phyloP scores from a whole-genome alignment of 805 yeast genomes.

The Suhomyces sp. region DNA sequence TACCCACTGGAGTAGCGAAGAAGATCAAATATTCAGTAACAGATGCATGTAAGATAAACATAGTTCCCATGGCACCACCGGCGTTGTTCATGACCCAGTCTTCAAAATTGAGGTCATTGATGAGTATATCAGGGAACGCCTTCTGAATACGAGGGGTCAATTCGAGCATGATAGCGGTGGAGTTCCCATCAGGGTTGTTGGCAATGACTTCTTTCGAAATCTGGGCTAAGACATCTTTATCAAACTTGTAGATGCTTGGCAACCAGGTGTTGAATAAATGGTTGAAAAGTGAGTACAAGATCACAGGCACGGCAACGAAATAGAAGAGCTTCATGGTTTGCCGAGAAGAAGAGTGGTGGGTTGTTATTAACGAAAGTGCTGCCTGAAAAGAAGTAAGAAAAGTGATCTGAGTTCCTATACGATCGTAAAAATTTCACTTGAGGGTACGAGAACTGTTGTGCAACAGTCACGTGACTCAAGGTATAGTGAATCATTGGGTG shows the following conservation, averaged over 20 bases:
- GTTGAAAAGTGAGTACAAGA: conserved; percentile 36
- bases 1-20: conserved; percentile 91
- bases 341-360: not conserved
- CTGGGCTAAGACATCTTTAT: conserved; percentile 56
- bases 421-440: no score
- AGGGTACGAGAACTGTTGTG: no score
- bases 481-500: no score
- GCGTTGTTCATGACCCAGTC: conserved; percentile 98
- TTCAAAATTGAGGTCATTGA: conserved; percentile 69
- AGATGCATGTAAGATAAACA: conserved; percentile 94
- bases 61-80: conserved; percentile 97
- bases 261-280: conserved; percentile 59
- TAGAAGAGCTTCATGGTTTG: conserved; percentile 29
- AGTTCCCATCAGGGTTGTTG: conserved; percentile 54
- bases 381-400: no score
- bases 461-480: no score
- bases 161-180: conserved; percentile 62
- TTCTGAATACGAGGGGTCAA: conserved; percentile 57
- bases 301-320: conserved; percentile 21
- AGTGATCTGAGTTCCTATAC: no score
- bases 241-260: conserved; percentile 71
- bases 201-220: conserved; percentile 57
- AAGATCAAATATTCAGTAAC: conserved; percentile 88
- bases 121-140: conserved; percentile 63
- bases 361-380: no score